These are phyloP conservation scores for Candida pini DNA, from an alignment of 805 yeast genomes.

Conservation along the genomic window DNA sequence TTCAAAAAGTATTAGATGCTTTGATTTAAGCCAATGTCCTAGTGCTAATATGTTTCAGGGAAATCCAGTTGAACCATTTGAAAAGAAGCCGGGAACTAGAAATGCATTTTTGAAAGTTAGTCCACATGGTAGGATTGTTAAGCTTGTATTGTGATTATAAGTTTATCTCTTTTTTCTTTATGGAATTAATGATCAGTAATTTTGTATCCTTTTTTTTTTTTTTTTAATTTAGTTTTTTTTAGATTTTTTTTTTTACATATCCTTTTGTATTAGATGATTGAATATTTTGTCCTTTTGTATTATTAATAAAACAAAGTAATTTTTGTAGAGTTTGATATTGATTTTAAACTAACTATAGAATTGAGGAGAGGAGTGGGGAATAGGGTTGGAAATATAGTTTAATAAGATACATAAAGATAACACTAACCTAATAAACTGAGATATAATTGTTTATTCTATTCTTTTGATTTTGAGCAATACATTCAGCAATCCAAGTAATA, in stretches of 20 bases:
- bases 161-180: too few relatives aligned
- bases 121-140: slow-evolving; percentile 49
- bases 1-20: slow-evolving; percentile 41
- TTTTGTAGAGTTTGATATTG: neutral
- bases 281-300: neutral
- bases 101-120: slow-evolving; percentile 50
- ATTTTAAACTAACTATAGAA: neutral
- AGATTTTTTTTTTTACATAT: neutral
- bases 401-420: neutral
- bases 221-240: neutral
- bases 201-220: slow-evolving; percentile 1
- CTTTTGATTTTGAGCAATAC: slow-evolving; percentile 97
- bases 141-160: slow-evolving; percentile 43
- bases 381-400: neutral
- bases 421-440: slow-evolving; percentile 55
- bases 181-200: neutral
- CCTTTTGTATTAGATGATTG: neutral
- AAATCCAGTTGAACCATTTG: slow-evolving; percentile 50
- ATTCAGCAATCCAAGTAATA: slow-evolving; percentile 99
- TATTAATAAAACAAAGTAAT: neutral
- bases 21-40: slow-evolving; percentile 68
- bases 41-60: slow-evolving; percentile 62
- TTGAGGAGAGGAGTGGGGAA: neutral
- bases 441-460: slow-evolving; percentile 89
- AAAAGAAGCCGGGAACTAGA: slow-evolving; percentile 44